Evolutionary conservation across 1,139 yeast species (phyloP), one percentile per base, ranked within the genome.

Genomic region (Nakaseomyces kungkrabaensis): DNA sequence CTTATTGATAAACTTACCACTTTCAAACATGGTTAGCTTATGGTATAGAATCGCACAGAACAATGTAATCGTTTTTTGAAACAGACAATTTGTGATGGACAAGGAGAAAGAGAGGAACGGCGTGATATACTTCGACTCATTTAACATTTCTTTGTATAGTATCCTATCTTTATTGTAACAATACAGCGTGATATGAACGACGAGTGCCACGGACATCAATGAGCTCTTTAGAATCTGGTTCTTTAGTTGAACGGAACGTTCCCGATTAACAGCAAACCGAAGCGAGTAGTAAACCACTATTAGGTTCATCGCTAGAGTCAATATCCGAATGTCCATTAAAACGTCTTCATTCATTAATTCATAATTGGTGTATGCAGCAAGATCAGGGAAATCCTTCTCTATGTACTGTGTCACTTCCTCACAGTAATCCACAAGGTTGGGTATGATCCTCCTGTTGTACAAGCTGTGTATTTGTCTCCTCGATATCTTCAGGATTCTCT

Each of bases 361-460:
- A 13, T 27, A 42, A 34, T 55, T 54, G 1, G 62, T 59, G 38
- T 52, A 56, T 41, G 51, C 48, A 6, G 48, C 46, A 4, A 61
- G 43, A 6, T 61, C 59, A 17, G 52, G 51, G 34, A 60, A 57
- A 36, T 59, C 59, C 5, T 43, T 37, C 41, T 61, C 62, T 3
- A 59, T 49, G 38, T 59, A 59, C 4, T 32, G 37, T 26, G 54
- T 37, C 10, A 59, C 26, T 4, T 31, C 42, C 13, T 54, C 50
- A 24, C 51, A 48, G 42, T 54, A 48, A 10, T 43, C 46, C 11
- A 45, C 29, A n/a, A 61, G 22, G 32, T 59, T 51, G 3, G 64
- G 63, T 3, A 32, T 36, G 2, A 43, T 43, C 10, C 48, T 45
- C 31, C 47, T 50, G 27, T 51, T 49, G 33, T 52, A 51, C 27